phyloP scores from a whole-genome alignment of 495 filamentous ascomycete species.

The Endocarpon pusillum region DNA sequence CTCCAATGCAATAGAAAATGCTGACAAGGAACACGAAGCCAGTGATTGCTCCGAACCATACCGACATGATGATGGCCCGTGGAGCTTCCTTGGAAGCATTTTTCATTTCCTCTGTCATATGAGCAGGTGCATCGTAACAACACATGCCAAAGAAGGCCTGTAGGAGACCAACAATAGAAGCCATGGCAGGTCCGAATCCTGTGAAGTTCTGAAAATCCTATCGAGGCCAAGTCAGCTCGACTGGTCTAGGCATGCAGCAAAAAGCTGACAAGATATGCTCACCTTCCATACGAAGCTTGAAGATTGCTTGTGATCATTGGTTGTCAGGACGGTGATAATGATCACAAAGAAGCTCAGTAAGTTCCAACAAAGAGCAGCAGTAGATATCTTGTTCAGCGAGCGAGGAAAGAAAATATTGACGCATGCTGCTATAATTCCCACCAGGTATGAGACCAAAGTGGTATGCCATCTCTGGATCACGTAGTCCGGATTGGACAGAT shows the following conservation, averaged over 20 bases:
- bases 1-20: constrained; percentile 33
- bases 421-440: constrained; percentile 23
- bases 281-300: too few species aligned
- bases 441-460: constrained; percentile 32
- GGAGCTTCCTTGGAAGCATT: constrained; percentile 33
- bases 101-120: constrained; percentile 36
- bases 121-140: constrained; percentile 21
- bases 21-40: constrained; percentile 31
- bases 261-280: too few species aligned
- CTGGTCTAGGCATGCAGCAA: too few species aligned
- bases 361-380: constrained; percentile 36
- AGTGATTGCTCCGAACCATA: constrained; percentile 31
- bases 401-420: constrained; percentile 35
- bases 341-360: constrained; percentile 33
- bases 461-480: constrained; percentile 40
- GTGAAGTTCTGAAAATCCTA: constrained; percentile 37
- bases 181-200: constrained; percentile 32
- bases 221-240: too few species aligned
- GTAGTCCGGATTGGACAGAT: constrained; percentile 34
- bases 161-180: constrained; percentile 36
- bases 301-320: constrained; percentile 36
- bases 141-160: constrained; percentile 43
- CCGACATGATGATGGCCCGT: constrained; percentile 35
- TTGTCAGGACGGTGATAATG: constrained; percentile 32
- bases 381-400: constrained; percentile 33